Percentiles rank a stretch among this genome's conserved stretches.
Conservation (phyloP, 2,329 filamentous ascomycete genomes). For the Emmonsiellopsis sp. region DNA sequence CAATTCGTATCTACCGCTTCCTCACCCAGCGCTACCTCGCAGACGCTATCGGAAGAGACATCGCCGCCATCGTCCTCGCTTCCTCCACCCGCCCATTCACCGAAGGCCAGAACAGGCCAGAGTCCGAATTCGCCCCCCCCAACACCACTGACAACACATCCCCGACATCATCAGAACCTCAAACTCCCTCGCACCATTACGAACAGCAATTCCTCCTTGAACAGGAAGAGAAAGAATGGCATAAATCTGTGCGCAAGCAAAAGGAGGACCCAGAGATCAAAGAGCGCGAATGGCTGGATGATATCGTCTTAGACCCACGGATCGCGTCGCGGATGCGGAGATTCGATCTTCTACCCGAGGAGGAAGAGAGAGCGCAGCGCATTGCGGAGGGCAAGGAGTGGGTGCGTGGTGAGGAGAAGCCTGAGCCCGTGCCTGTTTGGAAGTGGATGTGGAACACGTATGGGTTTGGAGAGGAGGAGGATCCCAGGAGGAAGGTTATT, state of each 20-base stretch:
- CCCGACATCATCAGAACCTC: constrained; percentile 8
- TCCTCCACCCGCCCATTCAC: constrained; percentile 31
- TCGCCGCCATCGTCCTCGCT: constrained; percentile 70
- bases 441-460: constrained; percentile 30
- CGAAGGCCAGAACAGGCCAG: constrained; percentile 16
- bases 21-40: constrained; percentile 73
- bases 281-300: constrained; percentile 67
- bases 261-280: constrained; percentile 40
- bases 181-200: constrained; percentile 31
- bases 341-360: constrained; percentile 60
- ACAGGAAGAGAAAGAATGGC: constrained; percentile 72
- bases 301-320: constrained; percentile 65
- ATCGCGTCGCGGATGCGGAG: constrained; percentile 70
- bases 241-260: constrained; percentile 61
- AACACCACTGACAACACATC: constrained; percentile 11
- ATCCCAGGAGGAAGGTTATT: constrained; percentile 30
- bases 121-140: constrained; percentile 16
- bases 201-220: constrained; percentile 59
- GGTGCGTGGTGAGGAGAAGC: constrained; percentile 52
- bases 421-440: constrained; percentile 26
- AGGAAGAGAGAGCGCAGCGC: constrained; percentile 56
- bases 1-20: constrained; percentile 77
- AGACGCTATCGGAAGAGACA: constrained; percentile 77
- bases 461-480: constrained; percentile 32
- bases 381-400: constrained; percentile 59